phyloP scores from a whole-genome alignment of 495 filamentous ascomycete species.

The Daldinia loculata region DNA sequence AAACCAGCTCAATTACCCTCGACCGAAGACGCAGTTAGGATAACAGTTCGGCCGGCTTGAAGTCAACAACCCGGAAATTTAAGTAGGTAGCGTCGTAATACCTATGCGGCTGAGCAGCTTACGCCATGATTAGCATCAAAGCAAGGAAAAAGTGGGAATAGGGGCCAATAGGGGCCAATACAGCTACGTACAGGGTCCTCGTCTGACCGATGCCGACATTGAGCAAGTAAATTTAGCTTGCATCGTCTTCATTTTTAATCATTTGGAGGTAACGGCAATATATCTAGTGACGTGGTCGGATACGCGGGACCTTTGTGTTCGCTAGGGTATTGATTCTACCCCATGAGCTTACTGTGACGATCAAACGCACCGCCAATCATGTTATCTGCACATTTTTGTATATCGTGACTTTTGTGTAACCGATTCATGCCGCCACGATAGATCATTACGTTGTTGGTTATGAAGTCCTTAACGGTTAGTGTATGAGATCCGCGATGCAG shows the following conservation, averaged over 20 bases:
- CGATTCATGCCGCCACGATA: conserved; percentile 14
- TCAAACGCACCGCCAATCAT: conserved; percentile 28
- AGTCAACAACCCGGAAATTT: conserved; percentile 30
- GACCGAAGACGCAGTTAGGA: conserved; percentile 4
- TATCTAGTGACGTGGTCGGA: conserved; percentile 40
- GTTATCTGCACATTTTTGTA: conserved; percentile 16
- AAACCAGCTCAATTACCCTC: conserved; percentile 22
- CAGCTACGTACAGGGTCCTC: neutral
- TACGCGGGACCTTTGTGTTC: conserved; percentile 30
- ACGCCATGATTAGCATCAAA: conserved; percentile 20
- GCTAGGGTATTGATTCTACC: conserved; percentile 17
- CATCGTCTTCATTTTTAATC: conserved; percentile 9
- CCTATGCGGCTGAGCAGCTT: conserved; percentile 43
- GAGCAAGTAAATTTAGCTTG: conserved; percentile 24
- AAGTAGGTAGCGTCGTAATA: conserved; percentile 29
- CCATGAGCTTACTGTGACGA: conserved; percentile 42
- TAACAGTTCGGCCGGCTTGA: conserved; percentile 24
- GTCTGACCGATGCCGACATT: conserved; percentile 6
- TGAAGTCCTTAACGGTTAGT: conserved; percentile 17
- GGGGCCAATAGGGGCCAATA: neutral
- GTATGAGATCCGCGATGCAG: conserved; percentile 28
- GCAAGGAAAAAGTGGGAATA: neutral
- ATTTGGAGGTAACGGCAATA: conserved; percentile 28
- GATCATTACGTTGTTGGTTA: conserved; percentile 15
- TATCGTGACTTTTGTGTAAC: conserved; percentile 33